Evolutionary conservation across 345 rosid genomes (phyloP), one percentile per base, ranked within the genome.

Genomic region (Citrus australasica): DNA sequence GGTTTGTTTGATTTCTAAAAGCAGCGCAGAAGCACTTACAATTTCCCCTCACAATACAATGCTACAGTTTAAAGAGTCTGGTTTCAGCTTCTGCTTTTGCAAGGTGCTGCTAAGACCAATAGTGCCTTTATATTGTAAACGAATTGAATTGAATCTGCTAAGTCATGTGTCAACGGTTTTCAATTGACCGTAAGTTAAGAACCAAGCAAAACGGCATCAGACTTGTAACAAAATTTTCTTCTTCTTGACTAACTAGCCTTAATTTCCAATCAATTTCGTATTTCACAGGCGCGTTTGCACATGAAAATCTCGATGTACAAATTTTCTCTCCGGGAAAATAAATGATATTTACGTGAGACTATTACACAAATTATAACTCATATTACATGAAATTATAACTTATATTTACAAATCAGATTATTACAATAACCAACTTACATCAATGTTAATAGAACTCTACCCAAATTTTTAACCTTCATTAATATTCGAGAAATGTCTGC

Each of bases 391-490:
- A 0, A 38, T 9, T 38, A 38, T 38, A 7, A 38, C 0, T 2
- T 0, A 38, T 8, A 38, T 38, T 38, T 38, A 8, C 0, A 38
- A 38, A 38, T 38, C 3, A 9, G 0, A 38, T 0, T 38, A 9
- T 38, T 2, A 38, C 3, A 0, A 2, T 0, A 0, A 38, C 3
- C 1, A 38, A 38, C 9, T 37, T 37, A 38, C 11, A 38, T 38
- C 0, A 7, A 38, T 9, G 1, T 0, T 38, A 8, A 38, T 9
- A 0, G 0, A 7, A 10, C 3, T 7, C 11, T 38, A 0, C 0
- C 0, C 3, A 38, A 0, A 38, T 38, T 38, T 38, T 38, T 38
- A 38, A 38, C 3, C 0, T 0, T 38, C 3, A 8, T 0, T 8
- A 38, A 38, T 2, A 7, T 38, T 38, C 9, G 0, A 38, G 3